A percentile compares a stretch with the other conserved stretches of the same genome.
Conservation (phyloP, 257 asterid genomes). For the Capsicum baccatum region DNA sequence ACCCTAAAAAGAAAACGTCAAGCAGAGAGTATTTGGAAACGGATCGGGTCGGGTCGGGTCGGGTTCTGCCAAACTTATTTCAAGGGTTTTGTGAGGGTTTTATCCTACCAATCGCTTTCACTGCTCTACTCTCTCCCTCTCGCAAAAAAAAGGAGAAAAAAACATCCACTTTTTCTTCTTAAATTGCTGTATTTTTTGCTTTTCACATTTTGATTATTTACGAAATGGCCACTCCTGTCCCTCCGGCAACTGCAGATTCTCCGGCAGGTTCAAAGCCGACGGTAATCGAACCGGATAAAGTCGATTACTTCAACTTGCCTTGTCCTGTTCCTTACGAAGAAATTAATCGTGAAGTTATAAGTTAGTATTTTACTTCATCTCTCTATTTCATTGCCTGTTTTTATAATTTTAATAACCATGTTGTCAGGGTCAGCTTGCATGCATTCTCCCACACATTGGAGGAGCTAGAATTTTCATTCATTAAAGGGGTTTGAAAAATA, state of each 20-base stretch:
- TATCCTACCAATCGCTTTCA: neutral
- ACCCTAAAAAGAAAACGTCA: too few species aligned
- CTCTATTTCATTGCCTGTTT: neutral
- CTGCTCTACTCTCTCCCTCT: neutral
- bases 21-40: too few species aligned
- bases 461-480: too few species aligned
- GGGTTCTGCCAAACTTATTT: neutral
- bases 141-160: neutral
- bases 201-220: neutral
- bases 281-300: conserved; percentile 21
- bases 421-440: too few species aligned
- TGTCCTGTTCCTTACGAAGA: conserved; percentile 22
- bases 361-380: conserved; percentile 7
- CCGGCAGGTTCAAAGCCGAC: conserved; percentile 16
- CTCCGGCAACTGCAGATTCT: neutral
- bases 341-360: conserved; percentile 7
- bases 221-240: neutral
- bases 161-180: neutral
- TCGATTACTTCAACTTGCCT: conserved; percentile 24
- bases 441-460: too few species aligned
- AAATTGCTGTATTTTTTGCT: too few species aligned
- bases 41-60: neutral
- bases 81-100: conserved; percentile 22
- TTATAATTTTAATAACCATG: too few species aligned
- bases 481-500: too few species aligned